Percentiles rank a stretch among this genome's conserved stretches.
Evolutionary conservation across 257 asterid genomes (phyloP).

Genomic region (Solanum phureja): DNA sequence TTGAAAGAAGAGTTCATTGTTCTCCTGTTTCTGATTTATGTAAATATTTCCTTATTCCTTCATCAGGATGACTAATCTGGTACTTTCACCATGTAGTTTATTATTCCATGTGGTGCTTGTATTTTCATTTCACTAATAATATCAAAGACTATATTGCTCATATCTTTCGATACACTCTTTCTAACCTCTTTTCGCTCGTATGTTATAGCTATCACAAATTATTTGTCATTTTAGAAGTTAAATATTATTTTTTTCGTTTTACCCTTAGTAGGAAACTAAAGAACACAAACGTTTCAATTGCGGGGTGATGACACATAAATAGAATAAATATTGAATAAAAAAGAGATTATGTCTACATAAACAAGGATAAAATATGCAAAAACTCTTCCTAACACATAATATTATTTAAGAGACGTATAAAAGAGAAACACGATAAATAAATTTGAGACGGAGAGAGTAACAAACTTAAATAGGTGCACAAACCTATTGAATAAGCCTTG

Average conservation of each 20-base stretch:
- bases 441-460: neutral
- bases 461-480: neutral
- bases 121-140: neutral
- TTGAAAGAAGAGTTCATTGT: constrained; percentile 1
- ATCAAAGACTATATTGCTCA: constrained; percentile 4
- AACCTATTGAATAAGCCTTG: neutral
- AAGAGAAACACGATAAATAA: too few species aligned
- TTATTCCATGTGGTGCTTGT: neutral
- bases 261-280: neutral
- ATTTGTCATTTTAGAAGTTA: neutral
- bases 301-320: neutral
- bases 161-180: neutral
- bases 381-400: neutral
- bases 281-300: neutral
- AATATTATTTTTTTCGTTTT: too few species aligned
- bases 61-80: neutral
- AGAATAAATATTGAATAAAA: neutral
- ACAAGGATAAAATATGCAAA: too few species aligned
- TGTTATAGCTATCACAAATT: neutral
- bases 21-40: constrained; percentile 18
- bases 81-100: neutral
- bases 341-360: neutral
- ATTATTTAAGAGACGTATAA: too few species aligned
- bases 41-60: constrained; percentile 15
- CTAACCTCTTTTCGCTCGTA: neutral